Percentiles rank a stretch among this genome's conserved stretches.
These are phyloP conservation scores for Mycena kentingensis DNA, from an alignment of 768 basidiomycete species.

Conservation along the genomic window DNA sequence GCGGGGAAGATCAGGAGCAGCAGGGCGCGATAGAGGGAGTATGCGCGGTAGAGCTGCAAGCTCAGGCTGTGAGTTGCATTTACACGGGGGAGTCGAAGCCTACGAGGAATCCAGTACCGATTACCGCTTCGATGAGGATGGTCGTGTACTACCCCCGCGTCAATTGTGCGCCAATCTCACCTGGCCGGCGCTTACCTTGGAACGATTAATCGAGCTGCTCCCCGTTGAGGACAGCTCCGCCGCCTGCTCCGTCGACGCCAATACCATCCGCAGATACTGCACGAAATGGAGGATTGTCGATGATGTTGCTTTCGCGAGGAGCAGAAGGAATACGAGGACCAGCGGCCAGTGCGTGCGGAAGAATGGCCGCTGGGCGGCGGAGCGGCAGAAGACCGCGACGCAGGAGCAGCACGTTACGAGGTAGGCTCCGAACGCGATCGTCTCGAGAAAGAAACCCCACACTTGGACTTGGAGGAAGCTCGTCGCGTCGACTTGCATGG, in stretches of 20 bases:
- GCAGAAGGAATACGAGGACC: constrained; percentile 14
- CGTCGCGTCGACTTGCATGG: too few relatives aligned
- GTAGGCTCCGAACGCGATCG: constrained; percentile 14
- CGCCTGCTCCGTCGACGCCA: background rate
- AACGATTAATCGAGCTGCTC: background rate
- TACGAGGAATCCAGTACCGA: constrained; percentile 16
- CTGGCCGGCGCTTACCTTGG: too few relatives aligned
- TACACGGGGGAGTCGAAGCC: background rate
- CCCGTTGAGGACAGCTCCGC: background rate
- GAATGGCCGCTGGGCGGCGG: constrained; percentile 11
- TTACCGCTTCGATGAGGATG: constrained; percentile 4
- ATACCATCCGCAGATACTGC: constrained; percentile 3
- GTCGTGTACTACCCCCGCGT: constrained; percentile 9
- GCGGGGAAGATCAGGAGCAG: constrained; percentile 1
- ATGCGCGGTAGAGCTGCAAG: too few relatives aligned
- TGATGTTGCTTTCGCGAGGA: constrained; percentile 16
- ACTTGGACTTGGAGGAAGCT: constrained; percentile 12
- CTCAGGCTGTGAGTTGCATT: too few relatives aligned
- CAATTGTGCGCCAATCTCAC: too few relatives aligned
- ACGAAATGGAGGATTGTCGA: constrained; percentile 12
- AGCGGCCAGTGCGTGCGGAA: constrained; percentile 6
- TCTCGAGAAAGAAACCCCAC: constrained; percentile 19
- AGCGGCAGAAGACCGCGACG: constrained; percentile 33
- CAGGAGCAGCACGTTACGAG: constrained; percentile 37
- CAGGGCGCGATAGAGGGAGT: constrained; percentile 8